Evolutionary conservation across 805 yeast species (phyloP), one percentile per base, ranked within the genome.

Genomic region (Candida stauntonica): DNA sequence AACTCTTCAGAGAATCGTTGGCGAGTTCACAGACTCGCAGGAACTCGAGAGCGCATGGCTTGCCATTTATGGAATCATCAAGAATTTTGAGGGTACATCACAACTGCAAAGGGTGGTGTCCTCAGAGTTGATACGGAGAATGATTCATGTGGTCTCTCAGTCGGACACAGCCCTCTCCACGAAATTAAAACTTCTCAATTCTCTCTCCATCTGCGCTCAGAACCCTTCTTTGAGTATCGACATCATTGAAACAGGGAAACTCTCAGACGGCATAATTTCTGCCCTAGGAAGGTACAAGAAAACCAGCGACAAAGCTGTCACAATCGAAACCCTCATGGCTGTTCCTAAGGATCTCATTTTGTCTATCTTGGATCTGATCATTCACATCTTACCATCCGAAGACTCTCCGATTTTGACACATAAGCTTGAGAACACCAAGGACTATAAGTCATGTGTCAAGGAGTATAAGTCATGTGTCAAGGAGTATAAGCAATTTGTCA

Each of bases 271-370:
- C 12, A 60, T 85, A 5, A 58, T 61, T 14, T 58, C 66, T n/a
- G 67, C 81, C 1, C 60, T 85, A 38, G 64, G 72, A 17, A 72
- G 68, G 29, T 79, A 70, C 48, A 67, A 74, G 9, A 73, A 72
- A 40, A 43, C 35, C 17, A 34, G 48, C 6, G 52, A 43, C 5
- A 54, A 63, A 7, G 54, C 43, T 1, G 55, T 76, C 1, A 65
- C 86, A 5, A 74, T 81, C 32, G 95, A 85, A 51, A 75, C 86
- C 0, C 59, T 87, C 28, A 81, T 86, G 77, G 75, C 80, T 38
- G 74, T 79, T 3, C 88, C 91, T 0, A 81, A 79, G 48, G 82
- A 79, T n/a, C 55, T 84, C 20, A 58, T 83, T 15, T 48, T 73
- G 2, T 65, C 75, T 12, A 65, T 81, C 15, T 60, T 86, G 15